Evolutionary conservation across 139 green algal species (phyloP).

Genomic region (Raphidocelis subcapitata): DNA sequence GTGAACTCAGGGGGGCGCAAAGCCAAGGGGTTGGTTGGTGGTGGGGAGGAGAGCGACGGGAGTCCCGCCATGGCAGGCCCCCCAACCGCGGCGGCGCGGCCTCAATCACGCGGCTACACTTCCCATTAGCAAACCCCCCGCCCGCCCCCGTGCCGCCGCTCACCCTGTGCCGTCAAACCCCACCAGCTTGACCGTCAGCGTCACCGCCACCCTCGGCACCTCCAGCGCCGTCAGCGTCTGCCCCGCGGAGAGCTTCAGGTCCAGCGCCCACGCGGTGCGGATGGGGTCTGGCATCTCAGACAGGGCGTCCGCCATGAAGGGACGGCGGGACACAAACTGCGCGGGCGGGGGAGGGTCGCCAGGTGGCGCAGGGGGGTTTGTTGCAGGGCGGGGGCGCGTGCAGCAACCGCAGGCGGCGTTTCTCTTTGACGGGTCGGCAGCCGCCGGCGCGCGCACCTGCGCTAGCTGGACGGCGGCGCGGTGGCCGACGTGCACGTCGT

Average conservation of each 20-base stretch:
- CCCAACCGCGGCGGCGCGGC: background rate
- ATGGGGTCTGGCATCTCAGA: background rate
- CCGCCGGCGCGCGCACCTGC: too few relatives aligned
- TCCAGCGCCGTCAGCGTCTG: constrained; percentile 11
- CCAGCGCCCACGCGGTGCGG: constrained; percentile 9
- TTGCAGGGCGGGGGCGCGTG: too few relatives aligned
- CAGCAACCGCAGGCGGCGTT: too few relatives aligned
- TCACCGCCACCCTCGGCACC: background rate
- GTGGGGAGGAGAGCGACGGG: background rate
- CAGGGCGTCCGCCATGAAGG: constrained; percentile 1
- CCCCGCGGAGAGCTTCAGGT: constrained; percentile 15
- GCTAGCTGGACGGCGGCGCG: too few relatives aligned
- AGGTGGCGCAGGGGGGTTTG: too few relatives aligned
- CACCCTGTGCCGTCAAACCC: constrained; percentile 24
- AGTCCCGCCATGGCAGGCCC: background rate
- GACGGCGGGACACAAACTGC: constrained; percentile 7
- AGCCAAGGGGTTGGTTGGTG: background rate
- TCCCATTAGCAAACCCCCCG: background rate
- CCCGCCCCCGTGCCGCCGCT: background rate
- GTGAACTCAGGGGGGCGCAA: too few relatives aligned
- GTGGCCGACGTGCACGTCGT: too few relatives aligned
- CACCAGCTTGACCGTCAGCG: constrained; percentile 20
- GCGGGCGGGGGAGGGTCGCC: too few relatives aligned
- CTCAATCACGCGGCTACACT: background rate
- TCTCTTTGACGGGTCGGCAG: too few relatives aligned